These are phyloP conservation scores for Collariella sp. DNA, from an alignment of 495 filamentous ascomycete genomes.

Conservation along the genomic window DNA sequence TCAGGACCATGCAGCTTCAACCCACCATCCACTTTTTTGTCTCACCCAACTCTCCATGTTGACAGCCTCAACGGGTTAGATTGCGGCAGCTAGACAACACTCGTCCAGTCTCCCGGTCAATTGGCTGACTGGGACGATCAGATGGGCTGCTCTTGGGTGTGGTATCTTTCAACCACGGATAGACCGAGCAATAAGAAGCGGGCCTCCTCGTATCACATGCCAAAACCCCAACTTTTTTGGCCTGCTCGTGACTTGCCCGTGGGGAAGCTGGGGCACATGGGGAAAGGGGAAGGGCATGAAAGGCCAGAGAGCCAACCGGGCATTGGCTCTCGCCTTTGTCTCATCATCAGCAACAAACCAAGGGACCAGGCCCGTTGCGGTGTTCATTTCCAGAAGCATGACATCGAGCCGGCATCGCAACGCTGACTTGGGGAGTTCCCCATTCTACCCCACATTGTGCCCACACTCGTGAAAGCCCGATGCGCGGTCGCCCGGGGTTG, in stretches of 20 bases:
- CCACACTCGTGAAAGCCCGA: neutral
- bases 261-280: constrained; percentile 9
- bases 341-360: too few species aligned
- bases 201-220: constrained; percentile 5
- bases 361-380: too few species aligned
- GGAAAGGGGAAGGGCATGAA: neutral
- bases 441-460: constrained; percentile 4
- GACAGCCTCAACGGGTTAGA: too few species aligned
- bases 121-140: neutral
- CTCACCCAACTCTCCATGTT: neutral
- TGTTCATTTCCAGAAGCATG: too few species aligned
- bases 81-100: too few species aligned
- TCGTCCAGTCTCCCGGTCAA: too few species aligned
- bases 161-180: neutral
- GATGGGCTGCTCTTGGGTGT: neutral
- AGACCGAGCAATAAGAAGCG: neutral
- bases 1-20: neutral
- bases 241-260: constrained; percentile 15
- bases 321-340: too few species aligned
- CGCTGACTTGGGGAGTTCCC: neutral
- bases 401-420: too few species aligned
- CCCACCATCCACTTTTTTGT: neutral
- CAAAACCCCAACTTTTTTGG: neutral
- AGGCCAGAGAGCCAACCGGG: neutral
- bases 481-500: constrained; percentile 6